Conservation (phyloP, 139 green algal genomes). For the Chlamydomonas sp. region DNA sequence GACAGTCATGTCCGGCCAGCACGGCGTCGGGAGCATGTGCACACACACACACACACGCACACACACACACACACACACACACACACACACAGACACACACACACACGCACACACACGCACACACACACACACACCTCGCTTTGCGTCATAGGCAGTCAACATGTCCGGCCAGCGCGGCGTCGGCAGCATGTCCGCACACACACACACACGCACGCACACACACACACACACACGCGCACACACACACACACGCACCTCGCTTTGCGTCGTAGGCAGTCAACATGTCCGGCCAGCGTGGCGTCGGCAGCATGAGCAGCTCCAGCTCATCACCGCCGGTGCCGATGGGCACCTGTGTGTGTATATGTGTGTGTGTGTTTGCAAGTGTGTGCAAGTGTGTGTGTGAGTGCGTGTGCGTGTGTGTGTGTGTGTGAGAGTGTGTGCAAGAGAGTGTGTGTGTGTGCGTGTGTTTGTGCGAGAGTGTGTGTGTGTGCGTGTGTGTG, state of each 20-base stretch:
- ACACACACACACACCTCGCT: conserved; percentile 4
- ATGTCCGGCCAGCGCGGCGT: conserved; percentile 11
- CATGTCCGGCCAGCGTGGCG: conserved; percentile 11
- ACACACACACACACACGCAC: background rate
- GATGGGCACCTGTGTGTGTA: no score
- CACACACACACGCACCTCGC: conserved; percentile 1
- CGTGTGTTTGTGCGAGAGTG: no score
- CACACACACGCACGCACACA: background rate
- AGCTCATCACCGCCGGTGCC: conserved; percentile 1
- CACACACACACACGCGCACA: conserved; percentile 1
- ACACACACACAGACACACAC: background rate
- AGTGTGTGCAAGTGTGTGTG: no score
- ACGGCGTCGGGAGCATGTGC: no score
- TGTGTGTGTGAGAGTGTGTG: no score
- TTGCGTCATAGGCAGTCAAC: conserved; percentile 1
- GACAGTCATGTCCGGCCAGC: background rate
- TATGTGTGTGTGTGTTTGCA: no score
- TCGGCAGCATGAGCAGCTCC: conserved; percentile 8
- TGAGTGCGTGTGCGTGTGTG: no score
- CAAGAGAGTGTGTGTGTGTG: no score
- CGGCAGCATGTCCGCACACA: background rate
- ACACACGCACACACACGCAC: background rate
- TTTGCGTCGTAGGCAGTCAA: background rate
- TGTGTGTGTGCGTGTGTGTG: no score
- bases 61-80: background rate